Percentiles rank a stretch among this genome's conserved stretches.
These are phyloP conservation scores for Plectosphaerella sp. DNA, from an alignment of 2,329 filamentous ascomycete genomes.

Conservation along the genomic window DNA sequence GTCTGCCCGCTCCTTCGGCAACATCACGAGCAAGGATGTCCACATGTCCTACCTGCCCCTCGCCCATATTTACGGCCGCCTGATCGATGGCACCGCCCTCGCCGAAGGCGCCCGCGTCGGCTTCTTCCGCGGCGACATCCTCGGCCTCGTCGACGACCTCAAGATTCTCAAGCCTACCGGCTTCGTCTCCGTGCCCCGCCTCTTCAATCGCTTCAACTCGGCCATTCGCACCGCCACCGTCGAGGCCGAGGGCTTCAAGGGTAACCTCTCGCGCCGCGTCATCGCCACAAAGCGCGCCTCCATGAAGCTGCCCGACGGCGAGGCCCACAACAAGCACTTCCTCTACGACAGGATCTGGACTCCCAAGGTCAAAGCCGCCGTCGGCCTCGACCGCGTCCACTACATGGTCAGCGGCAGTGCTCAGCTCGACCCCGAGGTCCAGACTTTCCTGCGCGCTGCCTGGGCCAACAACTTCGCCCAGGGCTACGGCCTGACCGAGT, in stretches of 20 bases:
- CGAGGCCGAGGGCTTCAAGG: constrained; percentile 74
- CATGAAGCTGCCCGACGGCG: constrained; percentile 65
- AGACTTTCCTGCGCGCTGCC: constrained; percentile 81
- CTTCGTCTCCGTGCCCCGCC: constrained; percentile 83
- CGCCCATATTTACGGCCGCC: constrained; percentile 88
- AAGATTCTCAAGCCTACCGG: constrained; percentile 79
- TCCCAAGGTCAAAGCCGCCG: constrained; percentile 75
- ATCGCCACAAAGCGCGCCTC: constrained; percentile 75
- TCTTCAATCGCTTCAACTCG: constrained; percentile 86
- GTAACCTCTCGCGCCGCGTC: constrained; percentile 74
- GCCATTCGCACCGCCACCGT: constrained; percentile 77
- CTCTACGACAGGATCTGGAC: constrained; percentile 87
- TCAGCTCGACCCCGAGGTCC: constrained; percentile 81
- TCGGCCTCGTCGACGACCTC: constrained; percentile 83
- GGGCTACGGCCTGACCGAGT: constrained; percentile 92
- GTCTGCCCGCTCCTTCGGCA: constrained; percentile 51
- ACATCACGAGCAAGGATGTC: constrained; percentile 50
- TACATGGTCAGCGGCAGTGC: constrained; percentile 85
- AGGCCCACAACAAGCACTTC: constrained; percentile 74
- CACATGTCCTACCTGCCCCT: constrained; percentile 86
- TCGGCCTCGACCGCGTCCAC: constrained; percentile 71
- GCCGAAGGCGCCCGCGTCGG: constrained; percentile 72
- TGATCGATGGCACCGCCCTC: constrained; percentile 73
- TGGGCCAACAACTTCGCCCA: constrained; percentile 77
- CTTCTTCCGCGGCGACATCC: constrained; percentile 90